Evolutionary conservation across 2,329 filamentous ascomycete species (phyloP), one percentile per base, ranked within the genome.

Genomic region (Alternaria sp.): DNA sequence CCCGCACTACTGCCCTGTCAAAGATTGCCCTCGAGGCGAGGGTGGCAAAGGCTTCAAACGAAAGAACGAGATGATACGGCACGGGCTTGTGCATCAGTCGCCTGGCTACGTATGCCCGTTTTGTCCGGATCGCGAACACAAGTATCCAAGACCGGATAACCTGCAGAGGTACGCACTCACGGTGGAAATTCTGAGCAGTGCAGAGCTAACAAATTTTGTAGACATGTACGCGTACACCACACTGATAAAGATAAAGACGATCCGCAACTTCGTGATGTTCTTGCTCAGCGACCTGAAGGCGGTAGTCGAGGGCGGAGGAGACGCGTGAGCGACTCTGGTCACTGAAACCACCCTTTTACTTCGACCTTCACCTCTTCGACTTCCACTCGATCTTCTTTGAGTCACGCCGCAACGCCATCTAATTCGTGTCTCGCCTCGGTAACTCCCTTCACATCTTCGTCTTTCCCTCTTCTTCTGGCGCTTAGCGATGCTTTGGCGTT

Each of bases 71-170:
- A 90, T 90, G 88, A 89, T 90, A 65, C 83, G 88, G n/a, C 88
- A 90, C 74, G 94, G 95, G 1, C 86, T 98, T 4, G 96, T 98
- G 5, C 96, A 99, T 75, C 91, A 94, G 69, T 97, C 93, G 8
- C 96, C 96, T 1, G 95, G 95, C 64, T 99, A 98, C 75, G 90
- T 97, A 28, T 99, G 96, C 79, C 96, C 96, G 0, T 98, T 97
- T 77, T 99, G 96, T 79, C 92, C 93, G 1, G 94, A 97, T 74
- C 87, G 94, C 69, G 94, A 97, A 78, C 95, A 97, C 79, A 94
- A 92, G 77, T 98, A 98, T 78, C 96, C 96, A 6, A 87, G 96
- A 71, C 96, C 96, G 33, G 96, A 99, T 79, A 98, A 98, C 84
- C 83, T 99, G 60, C 95, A 97, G 83, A 89, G 95, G 93, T 96